Conservation (phyloP, 2,329 filamentous ascomycete genomes). For the Beauveria brongniartii region DNA sequence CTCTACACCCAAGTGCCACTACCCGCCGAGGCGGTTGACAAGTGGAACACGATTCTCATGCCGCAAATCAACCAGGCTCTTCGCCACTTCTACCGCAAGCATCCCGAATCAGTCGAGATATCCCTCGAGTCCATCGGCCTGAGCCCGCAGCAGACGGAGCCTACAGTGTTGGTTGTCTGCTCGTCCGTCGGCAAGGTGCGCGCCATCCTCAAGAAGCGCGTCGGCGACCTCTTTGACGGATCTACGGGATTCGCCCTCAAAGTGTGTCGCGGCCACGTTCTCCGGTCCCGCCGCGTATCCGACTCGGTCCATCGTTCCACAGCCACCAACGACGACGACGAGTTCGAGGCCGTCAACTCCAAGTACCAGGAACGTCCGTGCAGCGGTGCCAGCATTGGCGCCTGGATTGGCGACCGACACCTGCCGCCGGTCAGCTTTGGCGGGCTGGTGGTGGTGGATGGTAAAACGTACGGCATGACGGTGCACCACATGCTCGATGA, state of each 20-base stretch:
- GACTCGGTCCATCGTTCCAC: slow-evolving; percentile 22
- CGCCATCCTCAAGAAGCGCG: slow-evolving; percentile 59
- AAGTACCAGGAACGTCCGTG: slow-evolving; percentile 70
- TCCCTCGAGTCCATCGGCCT: slow-evolving; percentile 69
- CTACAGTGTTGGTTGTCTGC: slow-evolving; percentile 71
- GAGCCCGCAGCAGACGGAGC: slow-evolving; percentile 54
- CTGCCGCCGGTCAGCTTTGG: slow-evolving; percentile 87
- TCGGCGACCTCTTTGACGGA: slow-evolving; percentile 57
- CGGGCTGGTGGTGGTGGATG: slow-evolving; percentile 77
- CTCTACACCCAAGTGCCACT: slow-evolving; percentile 53
- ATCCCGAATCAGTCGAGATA: slow-evolving; percentile 70
- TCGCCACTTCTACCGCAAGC: slow-evolving; percentile 61
- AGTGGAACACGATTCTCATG: slow-evolving; percentile 65
- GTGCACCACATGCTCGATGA: slow-evolving; percentile 94
- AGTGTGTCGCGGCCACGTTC: slow-evolving; percentile 61
- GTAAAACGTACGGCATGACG: slow-evolving; percentile 84
- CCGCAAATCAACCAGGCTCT: slow-evolving; percentile 66
- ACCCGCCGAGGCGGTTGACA: slow-evolving; percentile 53
- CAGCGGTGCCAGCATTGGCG: slow-evolving; percentile 89
- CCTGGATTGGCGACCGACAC: slow-evolving; percentile 77
- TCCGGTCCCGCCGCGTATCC: slow-evolving; percentile 47
- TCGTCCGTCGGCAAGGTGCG: slow-evolving; percentile 67
- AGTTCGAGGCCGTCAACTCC: slow-evolving; percentile 51
- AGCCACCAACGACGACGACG: slow-evolving; percentile 26
- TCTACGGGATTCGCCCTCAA: slow-evolving; percentile 56